Base-by-base conservation (phyloP, 2,329 filamentous ascomycete genomes). In the Cordyceps javanica region DNA sequence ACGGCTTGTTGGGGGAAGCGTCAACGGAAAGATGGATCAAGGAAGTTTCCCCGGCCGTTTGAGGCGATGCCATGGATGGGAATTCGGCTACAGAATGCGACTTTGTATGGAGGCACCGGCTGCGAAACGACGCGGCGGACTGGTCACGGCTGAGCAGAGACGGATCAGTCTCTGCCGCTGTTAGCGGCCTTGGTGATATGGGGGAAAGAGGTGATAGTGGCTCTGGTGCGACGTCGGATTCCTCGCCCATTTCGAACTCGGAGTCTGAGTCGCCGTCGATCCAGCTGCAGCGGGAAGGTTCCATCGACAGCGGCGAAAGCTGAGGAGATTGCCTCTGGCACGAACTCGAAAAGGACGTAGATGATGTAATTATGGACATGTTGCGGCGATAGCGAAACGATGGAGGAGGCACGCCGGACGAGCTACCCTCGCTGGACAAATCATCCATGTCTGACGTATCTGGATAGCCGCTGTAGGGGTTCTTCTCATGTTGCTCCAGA, bases 251-350 rank as follows among this genome's bases (percentile, higher is more conserved):
- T 10, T 62, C 55, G 9, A 66, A 64, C 9, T 70, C 70, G 2
- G 64, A 62, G 42, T 73, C 72, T 2, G 71, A 72, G 34, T 73
- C 71, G 14, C 63, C 60, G 19, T 73, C 72, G 7, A 74, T 70
- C 73, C 73, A 75, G 51, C 71, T 74, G 45, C 67, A 63, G 21
- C 67, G 65, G 26, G 61, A 60, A 45, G 55, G 60, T 23, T 64
- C 61, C 7, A 57, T 39, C 13, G 62, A 56, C 2, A 62, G 55
- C n/a, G 63, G 57, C 1, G 65, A 55, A 34, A 57, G 60, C 14
- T 67, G 67, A 7, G 67, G 66, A 10, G 68, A 69, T 0, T 64
- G 63, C 30, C 64, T 66, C 45, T n/a, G 64, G 66, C 38, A 62
- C 65, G 4, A 64, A 60, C 21, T 70, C 71, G 66, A 67, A 3